Evolutionary conservation across 129 eudicot species (phyloP).

Genomic region (Saussurea involucrata): DNA sequence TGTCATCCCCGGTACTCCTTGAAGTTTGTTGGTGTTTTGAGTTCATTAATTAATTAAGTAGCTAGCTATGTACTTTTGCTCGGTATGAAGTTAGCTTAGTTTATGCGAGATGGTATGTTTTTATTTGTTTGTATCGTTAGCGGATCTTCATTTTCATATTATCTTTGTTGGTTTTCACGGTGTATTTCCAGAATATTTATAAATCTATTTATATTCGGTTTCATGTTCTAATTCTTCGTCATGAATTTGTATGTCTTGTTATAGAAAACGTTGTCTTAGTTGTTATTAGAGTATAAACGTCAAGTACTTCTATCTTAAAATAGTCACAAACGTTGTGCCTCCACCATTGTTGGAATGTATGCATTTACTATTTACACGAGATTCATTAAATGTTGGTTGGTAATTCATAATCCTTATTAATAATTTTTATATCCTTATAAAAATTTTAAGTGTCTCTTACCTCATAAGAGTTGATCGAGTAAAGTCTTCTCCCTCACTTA

Average conservation of each 20-base stretch:
- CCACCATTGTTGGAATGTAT: neutral
- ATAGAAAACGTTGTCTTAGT: neutral
- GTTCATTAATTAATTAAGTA: constrained; percentile 1
- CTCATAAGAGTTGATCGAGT: neutral
- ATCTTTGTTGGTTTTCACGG: constrained; percentile 12
- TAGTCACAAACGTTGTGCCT: neutral
- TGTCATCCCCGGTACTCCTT: constrained; percentile 37
- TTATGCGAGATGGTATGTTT: constrained; percentile 6
- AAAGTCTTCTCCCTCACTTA: neutral
- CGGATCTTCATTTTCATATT: neutral
- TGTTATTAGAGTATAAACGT: neutral
- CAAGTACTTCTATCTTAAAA: neutral
- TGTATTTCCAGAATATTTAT: constrained; percentile 4
- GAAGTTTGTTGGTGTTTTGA: constrained; percentile 10
- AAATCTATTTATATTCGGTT: constrained; percentile 5
- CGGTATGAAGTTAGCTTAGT: constrained; percentile 10
- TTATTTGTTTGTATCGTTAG: constrained; percentile 13
- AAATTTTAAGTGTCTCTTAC: neutral
- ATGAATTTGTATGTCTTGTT: neutral
- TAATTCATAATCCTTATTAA: neutral
- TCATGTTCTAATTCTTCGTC: neutral
- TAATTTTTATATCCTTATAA: neutral
- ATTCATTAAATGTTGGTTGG: neutral
- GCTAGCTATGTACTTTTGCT: neutral
- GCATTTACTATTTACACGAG: neutral